These are phyloP conservation scores for Aspergillus thermomutatus DNA, from an alignment of 2,329 filamentous ascomycete genomes.

Conservation along the genomic window DNA sequence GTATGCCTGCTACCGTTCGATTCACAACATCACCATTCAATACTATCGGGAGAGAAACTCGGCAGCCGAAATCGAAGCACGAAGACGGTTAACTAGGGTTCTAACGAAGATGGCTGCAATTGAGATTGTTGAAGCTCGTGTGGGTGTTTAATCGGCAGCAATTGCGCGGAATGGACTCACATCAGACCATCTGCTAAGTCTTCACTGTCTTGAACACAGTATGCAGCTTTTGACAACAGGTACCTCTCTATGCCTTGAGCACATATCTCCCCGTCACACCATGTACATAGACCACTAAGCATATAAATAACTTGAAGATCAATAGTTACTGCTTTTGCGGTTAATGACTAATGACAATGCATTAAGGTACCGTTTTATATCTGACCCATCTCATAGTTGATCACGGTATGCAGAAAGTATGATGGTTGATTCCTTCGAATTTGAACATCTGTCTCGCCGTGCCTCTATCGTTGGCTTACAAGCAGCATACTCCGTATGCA, in stretches of 20 bases:
- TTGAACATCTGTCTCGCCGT: too few relatives aligned
- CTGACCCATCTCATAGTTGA: too few relatives aligned
- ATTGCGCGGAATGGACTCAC: background rate
- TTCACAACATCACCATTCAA: slow-evolving; percentile 36
- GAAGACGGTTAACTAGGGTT: slow-evolving; percentile 31
- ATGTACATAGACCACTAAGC: background rate
- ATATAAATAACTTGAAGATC: background rate
- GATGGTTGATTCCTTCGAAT: too few relatives aligned
- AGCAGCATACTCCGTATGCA: too few relatives aligned
- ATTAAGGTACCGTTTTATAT: too few relatives aligned
- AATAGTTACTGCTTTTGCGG: too few relatives aligned
- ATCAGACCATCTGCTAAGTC: background rate
- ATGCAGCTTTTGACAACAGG: too few relatives aligned
- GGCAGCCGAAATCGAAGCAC: slow-evolving; percentile 34
- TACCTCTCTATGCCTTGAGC: too few relatives aligned
- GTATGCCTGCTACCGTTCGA: slow-evolving; percentile 38
- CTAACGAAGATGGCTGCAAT: slow-evolving; percentile 28
- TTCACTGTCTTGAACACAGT: background rate
- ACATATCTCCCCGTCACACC: too few relatives aligned
- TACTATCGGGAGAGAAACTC: slow-evolving; percentile 38
- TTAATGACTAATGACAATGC: too few relatives aligned
- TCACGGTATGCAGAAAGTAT: too few relatives aligned
- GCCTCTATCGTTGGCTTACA: too few relatives aligned
- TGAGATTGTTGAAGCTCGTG: background rate
- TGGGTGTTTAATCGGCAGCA: background rate